Evolutionary conservation across 2,329 filamentous ascomycete genomes (phyloP), one percentile per base, ranked within the genome.

Genomic region (Herpotrichia juniperi): DNA sequence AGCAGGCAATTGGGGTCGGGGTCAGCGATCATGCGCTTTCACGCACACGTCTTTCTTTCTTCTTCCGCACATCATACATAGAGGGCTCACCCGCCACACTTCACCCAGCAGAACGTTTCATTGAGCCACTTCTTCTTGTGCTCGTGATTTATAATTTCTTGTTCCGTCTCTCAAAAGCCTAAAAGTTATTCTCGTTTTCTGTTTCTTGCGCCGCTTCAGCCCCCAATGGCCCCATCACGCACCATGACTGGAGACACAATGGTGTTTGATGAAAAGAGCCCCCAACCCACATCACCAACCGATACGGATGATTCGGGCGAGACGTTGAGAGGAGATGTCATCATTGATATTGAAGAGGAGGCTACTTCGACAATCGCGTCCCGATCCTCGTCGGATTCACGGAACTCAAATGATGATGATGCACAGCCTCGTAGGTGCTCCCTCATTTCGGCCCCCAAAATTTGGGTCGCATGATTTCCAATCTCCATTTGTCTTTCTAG

Each of bases 361-460:
- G 57, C 46, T 48, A 35, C 14, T 19, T 62, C 59, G 4, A 50
- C 51, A 4, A 22, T n/a, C n/a, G n/a, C n/a, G n/a, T 30, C 50
- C 9, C 52, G 46, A 10, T 46, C 56, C 8, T 65, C 59, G 12
- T 54, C 50, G 9, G 51, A 55, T 16, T 47, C 56, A 7, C 25
- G 44, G n/a, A 56, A 58, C 14, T 56, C 59, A 28, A 58, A 51
- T 31, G 53, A 54, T 21, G 53, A 56, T 21, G 52, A 52, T 64
- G 62, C 67, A 66, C 66, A 70, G 66, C 67, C 68, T 61, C 57
- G 69, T 72, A 66, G 24, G 67, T 69, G 16, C 42, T 54, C 49
- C 48, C 42, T 46, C 34, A 42, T 12, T 42, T 55, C 52, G 34
- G 48, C 50, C 53, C 61, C 63, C 58, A 53, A 59, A 61, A 42